phyloP scores from a whole-genome alignment of 805 yeast species.

The Alloascoidea hylecoeti region DNA sequence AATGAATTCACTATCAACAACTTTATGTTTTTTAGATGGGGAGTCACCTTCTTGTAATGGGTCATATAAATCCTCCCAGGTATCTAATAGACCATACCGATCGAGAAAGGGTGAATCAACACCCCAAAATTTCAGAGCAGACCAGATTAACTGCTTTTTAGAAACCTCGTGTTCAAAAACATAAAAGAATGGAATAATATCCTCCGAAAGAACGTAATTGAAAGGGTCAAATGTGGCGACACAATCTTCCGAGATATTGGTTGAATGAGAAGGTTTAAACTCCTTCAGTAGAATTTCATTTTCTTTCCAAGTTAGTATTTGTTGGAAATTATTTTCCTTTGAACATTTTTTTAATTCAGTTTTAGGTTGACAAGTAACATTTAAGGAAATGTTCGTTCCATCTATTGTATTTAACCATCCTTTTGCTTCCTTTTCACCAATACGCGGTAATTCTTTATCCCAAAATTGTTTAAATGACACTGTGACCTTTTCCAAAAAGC shows the following conservation, averaged over 20 bases:
- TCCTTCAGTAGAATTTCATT: background rate
- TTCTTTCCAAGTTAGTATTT: conserved; percentile 1
- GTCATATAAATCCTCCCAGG: background rate
- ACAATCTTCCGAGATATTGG: background rate
- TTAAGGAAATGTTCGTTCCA: background rate
- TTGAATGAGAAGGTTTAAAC: background rate
- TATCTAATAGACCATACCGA: background rate
- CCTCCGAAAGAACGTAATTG: conserved; percentile 1
- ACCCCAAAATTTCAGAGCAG: conserved; percentile 2
- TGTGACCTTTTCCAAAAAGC: conserved; percentile 2
- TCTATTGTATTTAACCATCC: conserved; percentile 3
- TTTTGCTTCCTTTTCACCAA: conserved; percentile 2
- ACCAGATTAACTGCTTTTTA: background rate
- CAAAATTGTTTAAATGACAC: conserved; percentile 3
- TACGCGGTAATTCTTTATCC: conserved; percentile 4
- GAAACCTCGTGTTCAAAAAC: background rate
- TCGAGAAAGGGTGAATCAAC: background rate
- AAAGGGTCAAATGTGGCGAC: conserved; percentile 2
- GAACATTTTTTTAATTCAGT: background rate
- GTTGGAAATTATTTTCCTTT: background rate
- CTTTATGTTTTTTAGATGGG: no score
- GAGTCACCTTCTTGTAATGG: background rate
- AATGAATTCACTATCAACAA: background rate
- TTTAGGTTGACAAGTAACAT: background rate
- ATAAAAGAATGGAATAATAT: conserved; percentile 2